These are phyloP conservation scores for Effrenium voratum DNA, from an alignment of 73 alveolate species.

Conservation along the genomic window DNA sequence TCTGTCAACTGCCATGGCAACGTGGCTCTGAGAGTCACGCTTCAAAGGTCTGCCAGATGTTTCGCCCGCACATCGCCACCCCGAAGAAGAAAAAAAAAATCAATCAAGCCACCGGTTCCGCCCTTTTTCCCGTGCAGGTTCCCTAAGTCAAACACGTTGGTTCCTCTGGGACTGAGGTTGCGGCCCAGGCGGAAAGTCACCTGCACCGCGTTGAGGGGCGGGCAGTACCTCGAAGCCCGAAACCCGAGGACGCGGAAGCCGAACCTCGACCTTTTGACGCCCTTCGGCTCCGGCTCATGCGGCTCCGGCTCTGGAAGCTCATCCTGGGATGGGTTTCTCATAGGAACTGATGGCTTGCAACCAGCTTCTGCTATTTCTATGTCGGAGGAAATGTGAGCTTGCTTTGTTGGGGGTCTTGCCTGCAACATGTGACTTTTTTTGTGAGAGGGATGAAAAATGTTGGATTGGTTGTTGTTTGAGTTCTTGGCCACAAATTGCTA, in stretches of 20 bases:
- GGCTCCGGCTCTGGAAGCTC: constrained; percentile 81
- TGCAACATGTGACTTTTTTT: no score
- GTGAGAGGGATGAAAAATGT: no score
- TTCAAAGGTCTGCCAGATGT: not conserved
- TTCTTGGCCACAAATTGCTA: no score
- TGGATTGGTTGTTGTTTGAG: no score
- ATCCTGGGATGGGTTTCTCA: not conserved
- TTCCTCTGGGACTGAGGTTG: not conserved
- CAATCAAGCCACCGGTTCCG: not conserved
- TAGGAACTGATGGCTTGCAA: no score
- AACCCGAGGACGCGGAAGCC: not conserved
- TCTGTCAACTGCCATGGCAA: not conserved
- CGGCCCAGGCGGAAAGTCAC: not conserved
- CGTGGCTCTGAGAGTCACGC: not conserved
- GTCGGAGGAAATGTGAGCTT: no score
- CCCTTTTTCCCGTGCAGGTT: constrained; percentile 27
- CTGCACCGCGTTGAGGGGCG: constrained; percentile 36
- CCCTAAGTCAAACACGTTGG: not conserved
- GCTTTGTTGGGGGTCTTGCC: no score
- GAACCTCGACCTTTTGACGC: not conserved
- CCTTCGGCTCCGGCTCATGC: constrained; percentile 14
- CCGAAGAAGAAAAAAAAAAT: no score
- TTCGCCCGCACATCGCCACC: no score
- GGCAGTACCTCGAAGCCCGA: constrained; percentile 19
- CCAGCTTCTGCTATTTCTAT: no score